These are phyloP conservation scores for Trichoderma gracile DNA, from an alignment of 2,329 filamentous ascomycete species.

Conservation along the genomic window DNA sequence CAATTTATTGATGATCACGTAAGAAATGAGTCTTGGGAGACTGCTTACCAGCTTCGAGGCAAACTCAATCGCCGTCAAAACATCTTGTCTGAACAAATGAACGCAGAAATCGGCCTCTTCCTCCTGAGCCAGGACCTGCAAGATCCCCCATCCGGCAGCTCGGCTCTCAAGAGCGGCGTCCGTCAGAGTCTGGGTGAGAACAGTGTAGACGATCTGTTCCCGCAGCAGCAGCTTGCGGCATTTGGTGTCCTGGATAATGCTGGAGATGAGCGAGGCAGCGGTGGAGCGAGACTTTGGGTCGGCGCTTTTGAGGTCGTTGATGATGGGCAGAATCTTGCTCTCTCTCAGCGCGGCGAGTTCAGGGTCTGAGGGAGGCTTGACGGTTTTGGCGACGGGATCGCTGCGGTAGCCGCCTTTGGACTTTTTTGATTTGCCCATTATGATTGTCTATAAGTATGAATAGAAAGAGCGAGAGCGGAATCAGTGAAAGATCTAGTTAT, in stretches of 20 bases:
- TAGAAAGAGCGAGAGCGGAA: background rate
- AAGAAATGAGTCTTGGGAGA: background rate
- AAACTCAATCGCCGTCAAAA: conserved; percentile 61
- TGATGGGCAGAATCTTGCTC: conserved; percentile 62
- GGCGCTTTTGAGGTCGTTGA: conserved; percentile 60
- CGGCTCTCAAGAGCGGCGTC: conserved; percentile 64
- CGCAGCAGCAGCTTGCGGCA: conserved; percentile 66
- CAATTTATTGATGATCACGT: background rate
- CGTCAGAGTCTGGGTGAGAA: conserved; percentile 65
- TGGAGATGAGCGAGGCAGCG: conserved; percentile 61
- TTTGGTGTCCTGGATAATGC: conserved; percentile 61
- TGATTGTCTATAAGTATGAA: too few species aligned
- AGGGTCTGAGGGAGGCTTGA: conserved; percentile 63
- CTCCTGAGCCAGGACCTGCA: conserved; percentile 61
- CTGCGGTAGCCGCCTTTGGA: conserved; percentile 54
- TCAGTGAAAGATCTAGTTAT: background rate
- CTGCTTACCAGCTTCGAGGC: conserved; percentile 53
- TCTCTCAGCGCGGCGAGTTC: conserved; percentile 64
- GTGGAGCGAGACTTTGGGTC: conserved; percentile 60
- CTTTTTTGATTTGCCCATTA: conserved; percentile 62
- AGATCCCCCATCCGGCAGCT: conserved; percentile 67
- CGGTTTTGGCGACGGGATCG: conserved; percentile 57
- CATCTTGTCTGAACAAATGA: conserved; percentile 62
- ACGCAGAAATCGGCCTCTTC: conserved; percentile 68
- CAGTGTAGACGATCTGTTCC: conserved; percentile 64